Evolutionary conservation across 371 early-diverging fungal species (phyloP).

Genomic region (Mortierella sp.): DNA sequence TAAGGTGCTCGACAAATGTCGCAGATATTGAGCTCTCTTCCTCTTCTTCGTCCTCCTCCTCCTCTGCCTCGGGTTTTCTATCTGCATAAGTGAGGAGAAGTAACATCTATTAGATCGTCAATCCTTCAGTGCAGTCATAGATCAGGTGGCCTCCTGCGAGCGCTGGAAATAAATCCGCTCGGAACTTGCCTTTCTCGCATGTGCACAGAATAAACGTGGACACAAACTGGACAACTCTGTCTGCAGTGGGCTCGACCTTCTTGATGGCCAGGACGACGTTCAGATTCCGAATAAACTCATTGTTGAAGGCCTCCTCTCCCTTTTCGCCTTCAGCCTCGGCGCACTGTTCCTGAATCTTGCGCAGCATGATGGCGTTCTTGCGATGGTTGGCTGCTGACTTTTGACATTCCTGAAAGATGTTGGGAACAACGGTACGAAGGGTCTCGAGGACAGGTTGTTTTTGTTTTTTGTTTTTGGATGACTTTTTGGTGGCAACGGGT

Average conservation of each 20-base stretch:
- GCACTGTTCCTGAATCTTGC: slow-evolving; percentile 81
- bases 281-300: slow-evolving; percentile 79
- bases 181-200: slow-evolving; percentile 68
- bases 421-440: slow-evolving; percentile 62
- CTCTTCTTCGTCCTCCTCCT: slow-evolving; percentile 35
- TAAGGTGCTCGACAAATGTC: slow-evolving; percentile 79
- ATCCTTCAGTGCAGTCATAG: neutral
- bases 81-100: slow-evolving; percentile 15
- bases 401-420: slow-evolving; percentile 86
- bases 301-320: slow-evolving; percentile 77
- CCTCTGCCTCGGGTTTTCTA: slow-evolving; percentile 29
- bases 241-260: slow-evolving; percentile 80
- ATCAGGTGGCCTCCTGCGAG: no score
- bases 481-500: slow-evolving; percentile 7
- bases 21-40: slow-evolving; percentile 72
- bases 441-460: slow-evolving; percentile 39
- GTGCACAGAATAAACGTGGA: slow-evolving; percentile 82
- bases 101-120: neutral
- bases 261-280: slow-evolving; percentile 82
- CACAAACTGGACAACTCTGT: slow-evolving; percentile 82
- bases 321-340: slow-evolving; percentile 63
- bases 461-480: slow-evolving; percentile 29
- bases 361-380: slow-evolving; percentile 80
- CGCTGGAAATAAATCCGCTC: neutral
- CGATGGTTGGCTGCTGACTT: slow-evolving; percentile 76